These are phyloP conservation scores for Mollisiaceae sp. DNA, from an alignment of 2,329 filamentous ascomycete genomes.

Conservation along the genomic window DNA sequence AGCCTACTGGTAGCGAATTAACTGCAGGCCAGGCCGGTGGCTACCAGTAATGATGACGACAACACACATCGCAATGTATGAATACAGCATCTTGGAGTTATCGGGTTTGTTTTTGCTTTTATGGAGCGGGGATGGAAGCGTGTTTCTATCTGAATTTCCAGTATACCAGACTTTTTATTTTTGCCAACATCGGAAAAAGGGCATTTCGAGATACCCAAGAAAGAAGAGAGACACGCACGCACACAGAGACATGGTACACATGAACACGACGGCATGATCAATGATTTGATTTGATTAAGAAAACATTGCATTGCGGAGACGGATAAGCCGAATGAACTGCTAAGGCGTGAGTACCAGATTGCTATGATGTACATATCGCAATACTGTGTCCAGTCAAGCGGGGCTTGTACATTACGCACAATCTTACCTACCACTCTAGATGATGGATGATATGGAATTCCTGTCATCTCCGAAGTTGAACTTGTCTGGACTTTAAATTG, in stretches of 20 bases:
- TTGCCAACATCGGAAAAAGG: conserved; percentile 27
- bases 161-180: conserved; percentile 12
- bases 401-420: neutral
- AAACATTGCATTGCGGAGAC: conserved; percentile 5
- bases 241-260: conserved; percentile 24
- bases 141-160: conserved; percentile 17
- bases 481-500: conserved; percentile 3
- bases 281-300: conserved; percentile 16
- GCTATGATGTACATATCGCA: conserved; percentile 30
- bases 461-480: neutral
- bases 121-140: conserved; percentile 10
- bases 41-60: conserved; percentile 29
- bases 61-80: conserved; percentile 19
- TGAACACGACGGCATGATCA: conserved; percentile 30
- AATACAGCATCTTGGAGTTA: conserved; percentile 33
- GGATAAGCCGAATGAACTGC: neutral
- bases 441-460: neutral
- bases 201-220: conserved; percentile 33
- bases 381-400: conserved; percentile 2
- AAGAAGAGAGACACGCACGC: conserved; percentile 6
- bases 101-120: neutral
- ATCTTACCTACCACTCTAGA: neutral
- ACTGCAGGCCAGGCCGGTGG: conserved; percentile 30
- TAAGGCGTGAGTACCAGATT: conserved; percentile 13
- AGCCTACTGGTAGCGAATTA: conserved; percentile 28